Evolutionary conservation across 371 early-diverging fungal species (phyloP), one percentile per base, ranked within the genome.

Genomic region (Neoconidiobolus thromboides): DNA sequence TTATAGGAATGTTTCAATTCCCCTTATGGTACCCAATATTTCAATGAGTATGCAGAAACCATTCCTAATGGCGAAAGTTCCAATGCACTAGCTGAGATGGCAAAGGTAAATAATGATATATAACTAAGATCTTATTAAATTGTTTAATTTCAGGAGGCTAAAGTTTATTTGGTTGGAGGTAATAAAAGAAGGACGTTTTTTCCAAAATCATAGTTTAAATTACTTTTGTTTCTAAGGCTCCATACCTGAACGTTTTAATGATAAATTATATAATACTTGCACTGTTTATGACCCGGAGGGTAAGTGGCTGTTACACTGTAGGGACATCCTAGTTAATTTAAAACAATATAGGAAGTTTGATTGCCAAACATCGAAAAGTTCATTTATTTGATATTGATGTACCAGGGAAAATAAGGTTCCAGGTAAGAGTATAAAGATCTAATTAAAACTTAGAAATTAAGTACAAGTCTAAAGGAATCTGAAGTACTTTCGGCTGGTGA

Each of bases 371-470:
- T 65, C 73, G 80, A 41, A 84, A 90, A 69, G 78, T 91, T n/a
- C 96, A 96, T 65, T 72, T 96, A 51, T 96, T 96, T 67, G 95
- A 96, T 69, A 92, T 96, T 63, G 87, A 94, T 72, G 78, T 96
- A 43, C 93, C 94, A 12, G 90, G 89, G 47, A 84, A 84, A 64
- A 92, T 93, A 43, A 73, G 73, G 10, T 96, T 96, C 72, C 78
- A 86, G 64, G 77, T 71, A 66, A 54, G 47, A 41, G 1, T 12
- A 5, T 10, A 39, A 36, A 12, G 9, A 39, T 26, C 57, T 38
- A 61, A 3, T 38, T 40, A 37, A 6, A 61, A 36, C n/a, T 12
- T 15, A 12, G 6, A 43, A 6, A 60, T 38, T 38, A 61, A 26
- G 26, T 26, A 26, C 26, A 6, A 9, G n/a, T 53, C 3, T 43